A percentile compares a stretch with the other conserved stretches of the same genome.
Conservation (phyloP, 2,329 filamentous ascomycete species). For the Microcyclospora tardicrescens region DNA sequence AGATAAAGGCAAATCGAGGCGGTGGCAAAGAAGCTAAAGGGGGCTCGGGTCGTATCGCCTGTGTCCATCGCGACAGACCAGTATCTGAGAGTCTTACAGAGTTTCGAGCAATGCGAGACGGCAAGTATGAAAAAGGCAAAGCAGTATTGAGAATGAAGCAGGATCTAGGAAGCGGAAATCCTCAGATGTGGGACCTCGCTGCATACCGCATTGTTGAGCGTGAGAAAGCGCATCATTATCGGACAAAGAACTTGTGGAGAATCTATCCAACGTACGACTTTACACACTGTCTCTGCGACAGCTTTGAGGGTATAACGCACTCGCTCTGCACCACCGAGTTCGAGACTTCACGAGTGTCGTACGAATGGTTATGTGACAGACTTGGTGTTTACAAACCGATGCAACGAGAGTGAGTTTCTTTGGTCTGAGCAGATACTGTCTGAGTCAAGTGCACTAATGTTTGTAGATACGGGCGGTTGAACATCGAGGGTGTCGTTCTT, state of each 20-base stretch:
- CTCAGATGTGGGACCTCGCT: slow-evolving; percentile 91
- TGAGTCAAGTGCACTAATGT: too few species aligned
- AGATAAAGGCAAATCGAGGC: too few species aligned
- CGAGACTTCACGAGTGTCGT: slow-evolving; percentile 68
- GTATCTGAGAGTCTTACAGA: slow-evolving; percentile 65
- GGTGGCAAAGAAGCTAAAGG: slow-evolving; percentile 82
- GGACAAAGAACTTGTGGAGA: slow-evolving; percentile 72
- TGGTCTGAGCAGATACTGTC: too few species aligned
- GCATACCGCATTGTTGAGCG: slow-evolving; percentile 85
- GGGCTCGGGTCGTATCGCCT: slow-evolving; percentile 58
- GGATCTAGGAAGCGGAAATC: slow-evolving; percentile 61
- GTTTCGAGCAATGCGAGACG: slow-evolving; percentile 82
- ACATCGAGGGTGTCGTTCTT: slow-evolving; percentile 72
- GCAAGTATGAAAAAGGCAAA: slow-evolving; percentile 73
- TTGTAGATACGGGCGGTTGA: too few species aligned
- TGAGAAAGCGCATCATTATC: slow-evolving; percentile 58
- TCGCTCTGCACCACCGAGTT: slow-evolving; percentile 91
- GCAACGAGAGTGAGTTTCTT: slow-evolving; percentile 75
- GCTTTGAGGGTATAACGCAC: slow-evolving; percentile 83
- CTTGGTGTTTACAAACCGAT: slow-evolving; percentile 57
- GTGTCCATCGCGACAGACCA: slow-evolving; percentile 62
- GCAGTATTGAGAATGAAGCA: slow-evolving; percentile 91
- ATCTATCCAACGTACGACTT: slow-evolving; percentile 96
- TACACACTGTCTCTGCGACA: slow-evolving; percentile 74
- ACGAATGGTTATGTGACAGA: slow-evolving; percentile 77